Percentiles rank a stretch among this genome's conserved stretches.
Evolutionary conservation across 495 filamentous ascomycete genomes (phyloP).

Genomic region (Penicillium silybi): DNA sequence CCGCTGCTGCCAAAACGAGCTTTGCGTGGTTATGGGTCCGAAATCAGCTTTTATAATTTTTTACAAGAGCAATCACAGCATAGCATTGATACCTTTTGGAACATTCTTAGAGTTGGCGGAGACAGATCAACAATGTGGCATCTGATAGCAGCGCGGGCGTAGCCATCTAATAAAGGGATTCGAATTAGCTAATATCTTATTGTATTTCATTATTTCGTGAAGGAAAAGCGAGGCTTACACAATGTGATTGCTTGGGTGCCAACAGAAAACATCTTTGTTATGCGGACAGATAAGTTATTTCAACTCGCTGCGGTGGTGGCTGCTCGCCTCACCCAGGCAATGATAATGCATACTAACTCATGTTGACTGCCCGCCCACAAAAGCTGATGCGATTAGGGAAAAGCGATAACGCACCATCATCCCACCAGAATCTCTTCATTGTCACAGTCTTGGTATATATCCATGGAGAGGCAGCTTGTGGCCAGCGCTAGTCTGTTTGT

Average conservation of each 20-base stretch:
- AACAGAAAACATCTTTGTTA: background rate
- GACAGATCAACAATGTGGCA: background rate
- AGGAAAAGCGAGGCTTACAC: background rate
- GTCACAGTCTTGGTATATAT: background rate
- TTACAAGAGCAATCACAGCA: no score
- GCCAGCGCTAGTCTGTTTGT: background rate
- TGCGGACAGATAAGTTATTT: background rate
- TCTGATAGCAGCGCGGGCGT: background rate
- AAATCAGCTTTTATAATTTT: background rate
- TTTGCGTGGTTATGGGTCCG: background rate
- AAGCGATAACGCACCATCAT: slow-evolving; percentile 1
- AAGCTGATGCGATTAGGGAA: background rate
- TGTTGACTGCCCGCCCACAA: background rate
- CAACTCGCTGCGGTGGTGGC: background rate
- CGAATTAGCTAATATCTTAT: background rate
- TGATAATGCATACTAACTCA: background rate
- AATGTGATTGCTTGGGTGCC: background rate
- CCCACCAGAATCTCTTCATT: slow-evolving; percentile 10
- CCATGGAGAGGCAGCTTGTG: slow-evolving; percentile 2
- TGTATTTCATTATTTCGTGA: no score
- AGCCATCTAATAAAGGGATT: background rate
- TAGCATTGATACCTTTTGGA: background rate
- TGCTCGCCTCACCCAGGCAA: background rate
- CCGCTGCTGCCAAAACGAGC: slow-evolving; percentile 20
- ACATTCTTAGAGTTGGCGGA: background rate